Evolutionary conservation across 1,139 yeast genomes (phyloP), one percentile per base, ranked within the genome.

Genomic region (Candida anutae): DNA sequence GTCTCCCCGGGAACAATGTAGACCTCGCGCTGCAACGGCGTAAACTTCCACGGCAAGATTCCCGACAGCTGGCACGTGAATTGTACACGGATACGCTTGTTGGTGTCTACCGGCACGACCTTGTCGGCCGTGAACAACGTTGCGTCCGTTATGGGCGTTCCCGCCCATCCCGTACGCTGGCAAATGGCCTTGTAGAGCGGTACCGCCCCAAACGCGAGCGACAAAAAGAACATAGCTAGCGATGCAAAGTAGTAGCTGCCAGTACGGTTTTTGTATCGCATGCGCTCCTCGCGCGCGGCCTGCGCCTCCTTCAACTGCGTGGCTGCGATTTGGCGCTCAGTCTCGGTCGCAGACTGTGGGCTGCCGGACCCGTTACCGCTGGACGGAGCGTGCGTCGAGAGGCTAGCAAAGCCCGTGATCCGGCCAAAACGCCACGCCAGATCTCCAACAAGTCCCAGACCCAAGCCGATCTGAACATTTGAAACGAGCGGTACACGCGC

Each of bases 1-100:
- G 98, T 90, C 54, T 93, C 99, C 14, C 99, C 99, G 0, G 99
- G 99, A 10, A 87, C 77, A 13, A 93, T 84, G 43, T 77, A 76
- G 5, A 93, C 98, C 53, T 88, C 95, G 40, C 93, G 67, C 51
- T 90, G 98, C 52, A 85, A 90, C 6, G 99, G 98, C 13, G 79
- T 75, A 56, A 93, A 90, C 42, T 76, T 81, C 99, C 99, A 93
- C 4, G 98, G 98, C 41, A 93, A 65, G 24, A 84, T 71, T 11
- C 90, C 84, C 1, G 95, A 83, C 1, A 93, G 85, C 50, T 87
- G 97, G 26, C 95, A 84, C 6, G 95, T 84, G 49, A 93, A 93
- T 13, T 81, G 74, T 9, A 93, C 73, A 35, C 84, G 63, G 33
- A 93, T 80, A 43, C 94, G 71, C 45, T 80, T 77, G 35, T 81